Conservation (phyloP, 73 alveolate genomes). For the Paramecium biaurelia region DNA sequence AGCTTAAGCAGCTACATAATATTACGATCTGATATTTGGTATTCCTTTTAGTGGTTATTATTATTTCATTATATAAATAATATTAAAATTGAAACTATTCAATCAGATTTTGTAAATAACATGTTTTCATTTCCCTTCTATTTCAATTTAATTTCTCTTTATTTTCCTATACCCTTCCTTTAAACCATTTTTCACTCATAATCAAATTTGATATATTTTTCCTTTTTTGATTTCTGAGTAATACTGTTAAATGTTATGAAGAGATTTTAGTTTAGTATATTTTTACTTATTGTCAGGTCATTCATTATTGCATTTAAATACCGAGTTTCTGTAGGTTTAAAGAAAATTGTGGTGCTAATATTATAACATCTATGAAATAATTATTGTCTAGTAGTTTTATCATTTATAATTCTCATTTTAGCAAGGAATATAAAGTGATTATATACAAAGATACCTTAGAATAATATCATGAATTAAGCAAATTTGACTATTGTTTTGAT, state of each 20-base stretch:
- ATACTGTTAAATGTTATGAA: not conserved
- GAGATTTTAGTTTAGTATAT: no score
- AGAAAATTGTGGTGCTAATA: not conserved
- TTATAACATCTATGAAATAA: not conserved
- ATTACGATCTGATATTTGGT: constrained; percentile 20
- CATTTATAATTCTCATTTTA: not conserved
- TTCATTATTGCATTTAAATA: not conserved
- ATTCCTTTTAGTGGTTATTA: not conserved
- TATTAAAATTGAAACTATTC: not conserved
- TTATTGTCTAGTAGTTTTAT: not conserved
- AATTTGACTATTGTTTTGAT: no score
- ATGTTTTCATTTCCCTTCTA: not conserved
- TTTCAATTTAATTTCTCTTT: not conserved
- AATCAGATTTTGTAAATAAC: not conserved
- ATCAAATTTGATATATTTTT: no score
- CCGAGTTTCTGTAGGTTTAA: not conserved
- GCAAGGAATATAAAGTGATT: not conserved
- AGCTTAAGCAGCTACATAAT: not conserved
- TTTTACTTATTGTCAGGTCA: not conserved
- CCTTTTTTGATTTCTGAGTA: not conserved
- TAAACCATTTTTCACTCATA: not conserved
- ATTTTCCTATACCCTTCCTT: not conserved
- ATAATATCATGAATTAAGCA: no score
- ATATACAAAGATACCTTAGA: no score
- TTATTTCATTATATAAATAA: constrained; percentile 5